These are phyloP conservation scores for Dacryopinax spathularia DNA, from an alignment of 768 basidiomycete genomes.

Conservation along the genomic window DNA sequence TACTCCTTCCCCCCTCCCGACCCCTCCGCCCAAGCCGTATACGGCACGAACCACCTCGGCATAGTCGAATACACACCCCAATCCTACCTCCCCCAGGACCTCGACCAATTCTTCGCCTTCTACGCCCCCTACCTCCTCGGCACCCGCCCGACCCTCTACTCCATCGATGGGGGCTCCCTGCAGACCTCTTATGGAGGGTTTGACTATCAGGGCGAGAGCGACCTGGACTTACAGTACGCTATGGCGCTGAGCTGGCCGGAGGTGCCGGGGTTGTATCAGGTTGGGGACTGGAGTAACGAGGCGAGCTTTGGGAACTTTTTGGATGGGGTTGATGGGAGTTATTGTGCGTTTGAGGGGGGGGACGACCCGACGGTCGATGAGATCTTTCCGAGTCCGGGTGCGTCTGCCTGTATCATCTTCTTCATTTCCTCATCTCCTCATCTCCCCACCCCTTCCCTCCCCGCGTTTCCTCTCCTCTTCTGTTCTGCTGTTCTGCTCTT, in stretches of 20 bases:
- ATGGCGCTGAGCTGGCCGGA: constrained; percentile 24
- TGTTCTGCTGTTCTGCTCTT: too few relatives aligned
- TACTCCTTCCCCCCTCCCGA: background rate
- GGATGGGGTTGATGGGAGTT: constrained; percentile 25
- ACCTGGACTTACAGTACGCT: constrained; percentile 43
- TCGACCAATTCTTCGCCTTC: constrained; percentile 27
- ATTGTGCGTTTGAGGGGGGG: constrained; percentile 28
- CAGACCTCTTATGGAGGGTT: constrained; percentile 20
- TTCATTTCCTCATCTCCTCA: too few relatives aligned
- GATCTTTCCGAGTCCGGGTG: constrained; percentile 23
- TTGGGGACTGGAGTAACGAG: background rate
- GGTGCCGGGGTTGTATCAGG: constrained; percentile 23
- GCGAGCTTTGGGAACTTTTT: constrained; percentile 16
- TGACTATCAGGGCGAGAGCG: constrained; percentile 47
- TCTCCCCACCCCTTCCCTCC: too few relatives aligned
- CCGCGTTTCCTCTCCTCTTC: too few relatives aligned
- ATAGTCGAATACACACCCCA: constrained; percentile 42
- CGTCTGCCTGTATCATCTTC: background rate
- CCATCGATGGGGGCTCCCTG: constrained; percentile 24
- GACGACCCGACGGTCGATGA: constrained; percentile 22
- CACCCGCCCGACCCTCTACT: constrained; percentile 24
- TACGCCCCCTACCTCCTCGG: constrained; percentile 32
- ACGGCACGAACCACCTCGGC: constrained; percentile 38
- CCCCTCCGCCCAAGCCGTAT: constrained; percentile 2
- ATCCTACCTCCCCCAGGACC: constrained; percentile 31